Base-by-base conservation (phyloP, 208 protist species). In the Zelonia costaricensis region DNA sequence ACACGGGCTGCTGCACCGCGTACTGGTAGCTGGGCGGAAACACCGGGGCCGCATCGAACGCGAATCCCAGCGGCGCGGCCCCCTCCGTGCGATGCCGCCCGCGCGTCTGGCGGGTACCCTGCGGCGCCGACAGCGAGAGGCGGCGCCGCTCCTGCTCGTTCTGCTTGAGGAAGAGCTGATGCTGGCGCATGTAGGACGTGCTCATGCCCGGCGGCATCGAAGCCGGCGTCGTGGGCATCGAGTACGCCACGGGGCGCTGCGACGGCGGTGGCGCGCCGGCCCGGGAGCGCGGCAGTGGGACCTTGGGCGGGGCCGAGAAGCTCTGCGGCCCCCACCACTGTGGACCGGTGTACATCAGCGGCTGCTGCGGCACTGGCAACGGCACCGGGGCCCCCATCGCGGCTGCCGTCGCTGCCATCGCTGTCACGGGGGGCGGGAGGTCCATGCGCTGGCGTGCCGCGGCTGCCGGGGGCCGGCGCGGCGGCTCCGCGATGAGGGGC, bases 401-500 rank as follows among this genome's bases (percentile, higher is more conserved):
- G 33, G 33, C 33, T 38, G 33, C 33, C 4, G 33, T 38, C 16
- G 39, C 10, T n/a, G 61, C 3, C 0, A 20, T 20, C 10, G 25
- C 7, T 22, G 20, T 67, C n/a, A n/a, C 23, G 5, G 35, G 8
- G 10, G 35, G 43, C 10, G 47, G 27, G 0, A 16, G 20, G 13
- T 30, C 15, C 16, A 22, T 18, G 23, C 15, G 20, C 42, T 13
- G 45, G 1, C 20, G 16, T 35, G 30, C 23, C 40, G 57, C 16
- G 15, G 45, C 39, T 28, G 12, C 28, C 6, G n/a, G 18, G 4
- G 67, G 49, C 2, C 38, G 52, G 1, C 23, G 68, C 30, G 58
- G 64, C 5, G 73, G 74, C 20, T 73, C 67, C n/a, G 12, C 22
- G 48, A 80, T 66, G 36, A 80, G 61, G 15, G 74, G 66, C 62